phyloP scores from a whole-genome alignment of 164 flowering plant species.

The Magnolia kwangsiensis region DNA sequence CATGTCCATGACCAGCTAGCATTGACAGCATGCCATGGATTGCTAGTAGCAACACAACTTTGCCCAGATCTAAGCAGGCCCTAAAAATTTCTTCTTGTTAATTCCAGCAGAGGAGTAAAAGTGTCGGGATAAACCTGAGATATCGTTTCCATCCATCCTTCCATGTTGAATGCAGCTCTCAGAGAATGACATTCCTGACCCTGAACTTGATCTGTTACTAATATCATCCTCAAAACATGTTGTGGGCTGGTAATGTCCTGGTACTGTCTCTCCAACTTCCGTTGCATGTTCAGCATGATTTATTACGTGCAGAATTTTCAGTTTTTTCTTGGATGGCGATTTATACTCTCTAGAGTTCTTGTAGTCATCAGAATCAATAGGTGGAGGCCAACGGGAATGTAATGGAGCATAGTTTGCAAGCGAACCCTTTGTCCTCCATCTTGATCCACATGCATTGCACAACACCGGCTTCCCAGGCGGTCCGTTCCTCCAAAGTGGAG shows the following conservation, averaged over 20 bases:
- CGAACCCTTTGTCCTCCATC: slow-evolving; percentile 37
- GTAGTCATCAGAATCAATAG: slow-evolving; percentile 8
- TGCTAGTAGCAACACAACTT: no score
- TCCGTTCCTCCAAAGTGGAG: slow-evolving; percentile 54
- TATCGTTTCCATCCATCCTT: slow-evolving; percentile 73
- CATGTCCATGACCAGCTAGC: no score
- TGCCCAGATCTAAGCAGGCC: no score
- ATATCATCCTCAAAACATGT: slow-evolving; percentile 68
- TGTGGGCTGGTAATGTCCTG: slow-evolving; percentile 35
- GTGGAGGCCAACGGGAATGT: slow-evolving; percentile 21
- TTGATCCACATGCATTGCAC: slow-evolving; percentile 54
- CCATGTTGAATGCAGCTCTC: slow-evolving; percentile 82
- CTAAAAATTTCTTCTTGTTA: neutral
- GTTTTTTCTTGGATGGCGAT: slow-evolving; percentile 2
- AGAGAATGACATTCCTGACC: slow-evolving; percentile 81
- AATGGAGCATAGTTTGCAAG: slow-evolving; percentile 35
- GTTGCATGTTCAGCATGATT: neutral
- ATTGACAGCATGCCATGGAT: no score
- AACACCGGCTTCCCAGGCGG: slow-evolving; percentile 41
- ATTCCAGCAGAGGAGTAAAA: neutral
- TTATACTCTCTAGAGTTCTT: slow-evolving; percentile 6
- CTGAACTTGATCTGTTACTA: slow-evolving; percentile 88
- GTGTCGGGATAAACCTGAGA: slow-evolving; percentile 50
- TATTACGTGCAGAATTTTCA: neutral
- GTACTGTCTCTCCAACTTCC: slow-evolving; percentile 21